These are phyloP conservation scores for Plasmodium inui DNA, from an alignment of 169 alveolate genomes.

Conservation along the genomic window DNA sequence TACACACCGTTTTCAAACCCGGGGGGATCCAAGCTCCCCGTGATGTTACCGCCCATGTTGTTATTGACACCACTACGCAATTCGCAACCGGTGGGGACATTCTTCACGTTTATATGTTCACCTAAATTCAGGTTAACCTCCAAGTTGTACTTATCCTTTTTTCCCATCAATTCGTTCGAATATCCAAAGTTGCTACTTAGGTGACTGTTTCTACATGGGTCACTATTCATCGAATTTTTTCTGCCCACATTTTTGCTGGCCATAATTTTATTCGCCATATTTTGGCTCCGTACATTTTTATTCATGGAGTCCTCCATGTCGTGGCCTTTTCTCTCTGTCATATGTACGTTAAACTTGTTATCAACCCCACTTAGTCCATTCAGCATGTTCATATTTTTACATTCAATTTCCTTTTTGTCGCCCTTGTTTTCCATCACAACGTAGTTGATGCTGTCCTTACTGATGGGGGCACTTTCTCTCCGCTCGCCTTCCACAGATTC, in stretches of 20 bases:
- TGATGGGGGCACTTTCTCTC: conserved; percentile 1
- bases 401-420: conserved; percentile 1
- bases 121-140: background rate
- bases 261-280: background rate
- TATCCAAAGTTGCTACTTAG: background rate
- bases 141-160: conserved; percentile 12
- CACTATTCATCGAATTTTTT: conserved; percentile 1
- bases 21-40: background rate
- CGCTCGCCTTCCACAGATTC: background rate
- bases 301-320: background rate
- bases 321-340: conserved; percentile 1
- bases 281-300: background rate
- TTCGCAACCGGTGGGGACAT: background rate
- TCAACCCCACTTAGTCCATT: background rate
- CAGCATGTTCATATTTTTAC: conserved; percentile 4
- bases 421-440: background rate
- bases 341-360: background rate
- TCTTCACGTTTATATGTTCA: conserved; percentile 7
- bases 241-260: background rate
- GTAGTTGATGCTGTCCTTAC: background rate
- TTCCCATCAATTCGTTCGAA: conserved; percentile 5
- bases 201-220: background rate
- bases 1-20: background rate
- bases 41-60: background rate
- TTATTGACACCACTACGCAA: background rate